A percentile compares a stretch with the other conserved stretches of the same genome.
phyloP scores from a whole-genome alignment of 2,329 filamentous ascomycete genomes.

The Diatrype stigma region DNA sequence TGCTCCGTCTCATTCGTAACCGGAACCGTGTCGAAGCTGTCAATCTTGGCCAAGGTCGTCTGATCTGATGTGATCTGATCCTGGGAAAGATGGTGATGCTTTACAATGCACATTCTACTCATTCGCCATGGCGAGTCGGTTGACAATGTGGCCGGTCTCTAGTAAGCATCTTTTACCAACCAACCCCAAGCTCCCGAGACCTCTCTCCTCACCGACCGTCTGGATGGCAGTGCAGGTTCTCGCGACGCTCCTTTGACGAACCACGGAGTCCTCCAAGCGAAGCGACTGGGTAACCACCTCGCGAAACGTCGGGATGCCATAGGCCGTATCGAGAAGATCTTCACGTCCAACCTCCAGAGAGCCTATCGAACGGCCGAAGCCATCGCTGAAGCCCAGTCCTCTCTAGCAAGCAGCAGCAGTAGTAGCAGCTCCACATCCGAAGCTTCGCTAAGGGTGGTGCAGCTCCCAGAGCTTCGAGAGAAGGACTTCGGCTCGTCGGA shows the following conservation, averaged over 20 bases:
- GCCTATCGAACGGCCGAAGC: constrained; percentile 68
- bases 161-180: constrained; percentile 46
- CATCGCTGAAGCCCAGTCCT: constrained; percentile 52
- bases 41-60: background rate
- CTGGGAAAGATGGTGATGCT: constrained; percentile 16
- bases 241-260: constrained; percentile 77
- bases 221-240: constrained; percentile 61
- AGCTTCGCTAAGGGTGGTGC: constrained; percentile 29
- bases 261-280: constrained; percentile 78
- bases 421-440: background rate
- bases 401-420: background rate
- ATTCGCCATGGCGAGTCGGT: constrained; percentile 88
- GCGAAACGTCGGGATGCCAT: constrained; percentile 23
- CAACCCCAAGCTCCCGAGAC: background rate
- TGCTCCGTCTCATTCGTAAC: too few species aligned
- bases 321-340: constrained; percentile 56
- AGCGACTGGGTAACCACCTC: constrained; percentile 63
- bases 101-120: constrained; percentile 58
- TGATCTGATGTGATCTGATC: background rate
- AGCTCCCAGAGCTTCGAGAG: constrained; percentile 57
- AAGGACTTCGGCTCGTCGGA: constrained; percentile 71
- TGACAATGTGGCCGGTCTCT: constrained; percentile 77
- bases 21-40: too few species aligned
- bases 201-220: constrained; percentile 20
- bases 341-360: constrained; percentile 73